Base-by-base conservation (phyloP, 495 filamentous ascomycete species). In the Hyaloscypha variabilis region DNA sequence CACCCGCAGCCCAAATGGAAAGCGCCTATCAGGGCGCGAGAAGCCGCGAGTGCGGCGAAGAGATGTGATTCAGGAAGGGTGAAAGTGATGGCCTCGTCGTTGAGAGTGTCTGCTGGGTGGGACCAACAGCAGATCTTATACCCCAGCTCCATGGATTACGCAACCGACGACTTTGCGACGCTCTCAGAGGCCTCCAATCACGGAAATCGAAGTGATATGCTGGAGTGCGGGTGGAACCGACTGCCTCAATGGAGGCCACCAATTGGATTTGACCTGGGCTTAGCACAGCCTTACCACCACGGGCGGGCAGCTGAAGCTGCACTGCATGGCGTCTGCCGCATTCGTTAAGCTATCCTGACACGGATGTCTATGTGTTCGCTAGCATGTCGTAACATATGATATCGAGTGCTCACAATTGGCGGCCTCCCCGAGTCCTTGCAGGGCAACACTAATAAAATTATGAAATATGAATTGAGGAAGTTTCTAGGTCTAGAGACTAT, bases 1-100 rank as follows among this genome's bases (percentile, higher is more conserved):
- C 57, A 65, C 55, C 63, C 63, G 63, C 63, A 23, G 46, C 55
- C 42, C 46, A 52, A 39, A 25, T 8, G 42, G 49, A 31, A 26
- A 54, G 57, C 56, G 55, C 63, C 56, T 60, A 52, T 58, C 2
- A 8, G 46, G 63, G 63, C 63, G 25, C 24, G 14, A 42, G 21
- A 26, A 42, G 53, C 61, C 31, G 61, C 61, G 24, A 46, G n/a
- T 8, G 61, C 61, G 51, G 61, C 61, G 30, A 30, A 42, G 21
- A 8, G 29, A 8, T 46, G 29, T 46, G 31, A 24, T 57, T 29
- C 61, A 56, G 57, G 24, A 46, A 23, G 26, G 30, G 29, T 49
- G 19, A 17, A 19, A 29, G 14, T 14, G 24, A 21, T 57, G 29
- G n/a, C 26, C 10, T 58, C 10, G 57, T 36, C 34, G 4, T 14